Base-by-base conservation (phyloP, 2,329 filamentous ascomycete genomes). In the Microcera coccophila region DNA sequence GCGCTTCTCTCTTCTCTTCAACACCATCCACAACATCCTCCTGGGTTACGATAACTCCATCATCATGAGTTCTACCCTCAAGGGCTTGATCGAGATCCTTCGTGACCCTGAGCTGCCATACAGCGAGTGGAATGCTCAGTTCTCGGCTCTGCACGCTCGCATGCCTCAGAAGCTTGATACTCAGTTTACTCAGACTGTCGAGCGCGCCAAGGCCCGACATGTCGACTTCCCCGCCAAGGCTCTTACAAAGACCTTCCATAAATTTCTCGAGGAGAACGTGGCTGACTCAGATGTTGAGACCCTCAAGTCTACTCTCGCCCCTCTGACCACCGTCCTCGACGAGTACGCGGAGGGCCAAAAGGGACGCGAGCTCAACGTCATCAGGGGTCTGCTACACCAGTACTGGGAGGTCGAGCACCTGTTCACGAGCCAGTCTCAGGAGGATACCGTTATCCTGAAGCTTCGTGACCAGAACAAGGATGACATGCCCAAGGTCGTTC, bases 381-480 rank as follows among this genome's bases (percentile, higher is more conserved):
- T 97, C 68, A 80, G 82, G 52, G 74, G 74, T 24, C 75, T 97
- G n/a, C 73, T 98, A 34, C 78, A 89, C 52, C 73, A 85, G 59
- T 98, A 95, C 72, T 85, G 80, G 59, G 76, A 83, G 20, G 83
- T 95, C 8, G 93, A 98, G 76, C 80, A 78, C 52, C 79, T 94
- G 32, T 98, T 98, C 74, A 88, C 88, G 28, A 85, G 85, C 36
- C 84, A 88, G 52, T 86, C 86, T 52, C 87, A 95, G 55, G 90
- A 97, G 53, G 93, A 98, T 64, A 90, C 95, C 59, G 90, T 95
- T 50, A 84, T 98, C 48, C 79, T 98, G 40, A 88, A 85, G 66
- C 86, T 98, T 14, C 86, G 93, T 74, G 93, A 98, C 54, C 87
- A 95, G 72, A 85, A 98, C 76, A 96, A 91, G 74, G 93, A 97